phyloP scores from a whole-genome alignment of 169 alveolate genomes.

The Plasmodium falciparum region DNA sequence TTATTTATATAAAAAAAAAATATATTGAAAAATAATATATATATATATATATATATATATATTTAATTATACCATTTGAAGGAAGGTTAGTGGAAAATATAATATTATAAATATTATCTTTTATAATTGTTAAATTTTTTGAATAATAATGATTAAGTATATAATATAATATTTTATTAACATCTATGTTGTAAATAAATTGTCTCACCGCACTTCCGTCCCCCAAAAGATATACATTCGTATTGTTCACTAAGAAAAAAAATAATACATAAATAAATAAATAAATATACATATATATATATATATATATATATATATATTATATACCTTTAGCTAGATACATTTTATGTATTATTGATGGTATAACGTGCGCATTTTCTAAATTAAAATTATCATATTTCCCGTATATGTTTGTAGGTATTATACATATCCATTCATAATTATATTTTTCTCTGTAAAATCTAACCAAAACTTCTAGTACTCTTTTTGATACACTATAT shows the following conservation, averaged over 20 bases:
- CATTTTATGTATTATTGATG: slow-evolving; percentile 74
- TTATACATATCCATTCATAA: slow-evolving; percentile 73
- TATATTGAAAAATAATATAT: not conserved
- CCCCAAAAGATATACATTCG: slow-evolving; percentile 50
- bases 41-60: slow-evolving; percentile 2
- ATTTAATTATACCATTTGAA: slow-evolving; percentile 41
- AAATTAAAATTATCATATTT: slow-evolving; percentile 73
- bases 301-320: not conserved
- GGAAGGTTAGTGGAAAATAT: slow-evolving; percentile 71
- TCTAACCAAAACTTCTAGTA: slow-evolving; percentile 62
- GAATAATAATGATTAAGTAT: slow-evolving; percentile 61
- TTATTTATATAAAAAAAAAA: not conserved
- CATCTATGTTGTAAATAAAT: slow-evolving; percentile 67
- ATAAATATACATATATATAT: not conserved
- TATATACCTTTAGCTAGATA: slow-evolving; percentile 72
- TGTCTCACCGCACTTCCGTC: slow-evolving; percentile 64
- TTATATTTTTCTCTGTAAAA: slow-evolving; percentile 75
- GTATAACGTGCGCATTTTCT: slow-evolving; percentile 50
- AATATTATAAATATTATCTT: slow-evolving; percentile 62
- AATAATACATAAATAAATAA: not conserved
- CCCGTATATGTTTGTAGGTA: slow-evolving; percentile 74
- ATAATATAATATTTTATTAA: slow-evolving; percentile 41
- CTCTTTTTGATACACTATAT: slow-evolving; percentile 75
- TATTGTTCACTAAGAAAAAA: slow-evolving; percentile 38
- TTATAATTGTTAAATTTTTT: slow-evolving; percentile 54